Evolutionary conservation across 768 basidiomycete species (phyloP).

Genomic region (Tubosaeta sp.): DNA sequence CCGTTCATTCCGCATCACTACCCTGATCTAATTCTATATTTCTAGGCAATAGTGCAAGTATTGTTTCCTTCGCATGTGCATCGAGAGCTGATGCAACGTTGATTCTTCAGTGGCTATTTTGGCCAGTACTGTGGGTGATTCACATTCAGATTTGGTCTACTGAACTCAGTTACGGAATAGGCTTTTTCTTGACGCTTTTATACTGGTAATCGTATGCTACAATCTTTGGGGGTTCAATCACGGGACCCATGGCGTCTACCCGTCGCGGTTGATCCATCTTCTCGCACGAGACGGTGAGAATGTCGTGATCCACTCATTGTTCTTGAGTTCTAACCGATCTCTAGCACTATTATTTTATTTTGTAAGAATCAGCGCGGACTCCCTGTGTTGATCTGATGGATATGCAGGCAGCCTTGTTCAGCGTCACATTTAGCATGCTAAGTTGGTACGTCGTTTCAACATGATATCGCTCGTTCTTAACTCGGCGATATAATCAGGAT

Average conservation of each 20-base stretch:
- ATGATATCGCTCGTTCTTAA: neutral
- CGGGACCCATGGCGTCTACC: neutral
- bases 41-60: slow-evolving; percentile 10
- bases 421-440: slow-evolving; percentile 3
- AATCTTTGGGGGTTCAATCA: neutral
- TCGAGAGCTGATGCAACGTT: neutral
- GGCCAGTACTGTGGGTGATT: slow-evolving; percentile 11
- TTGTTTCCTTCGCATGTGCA: neutral
- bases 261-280: slow-evolving; percentile 6
- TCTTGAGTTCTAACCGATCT: neutral
- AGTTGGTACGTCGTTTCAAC: slow-evolving; percentile 15
- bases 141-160: neutral
- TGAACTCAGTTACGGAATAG: slow-evolving; percentile 3
- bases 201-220: neutral
- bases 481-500: slow-evolving; percentile 4
- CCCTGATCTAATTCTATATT: neutral
- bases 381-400: neutral
- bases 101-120: neutral
- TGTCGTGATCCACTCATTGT: neutral
- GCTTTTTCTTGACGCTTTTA: slow-evolving; percentile 1
- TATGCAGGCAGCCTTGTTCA: slow-evolving; percentile 12
- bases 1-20: neutral
- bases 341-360: slow-evolving; percentile 17
- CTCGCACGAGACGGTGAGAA: slow-evolving; percentile 25
- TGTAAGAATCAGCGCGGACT: slow-evolving; percentile 2